Base-by-base conservation (phyloP, 805 yeast species). In the Wickerhamomyces queroliae region DNA sequence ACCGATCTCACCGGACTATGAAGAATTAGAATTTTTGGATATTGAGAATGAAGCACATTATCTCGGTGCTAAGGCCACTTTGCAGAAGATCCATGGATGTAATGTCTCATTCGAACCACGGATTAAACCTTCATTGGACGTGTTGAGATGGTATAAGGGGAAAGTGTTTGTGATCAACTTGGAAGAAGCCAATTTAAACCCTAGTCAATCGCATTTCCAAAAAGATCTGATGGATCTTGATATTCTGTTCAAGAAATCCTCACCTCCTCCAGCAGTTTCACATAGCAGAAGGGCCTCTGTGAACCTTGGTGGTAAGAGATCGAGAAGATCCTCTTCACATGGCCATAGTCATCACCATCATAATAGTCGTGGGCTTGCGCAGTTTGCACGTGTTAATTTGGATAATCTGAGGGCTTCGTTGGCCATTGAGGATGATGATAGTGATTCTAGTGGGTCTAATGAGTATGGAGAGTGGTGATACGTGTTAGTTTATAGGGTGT, bases 71-170 rank as follows among this genome's bases (percentile, higher is more conserved):
- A 43, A 44, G 23, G 40, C 42, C 19, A 36, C 50, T 1, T 16
- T 55, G 8, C 15, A 13, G 1, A 50, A 50, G 35, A 32, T 55
- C 2, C 59, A 55, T 23, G 27, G 33, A 2, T 37, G 23, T 7
- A 54, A 54, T 6, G 53, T 53, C 7, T 39, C 53, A 5, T 51
- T 53, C 26, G 17, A 41, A 18, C 59, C 59, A 27, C 18, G 33
- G 4, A 30, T 44, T 2, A 25, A 25, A 8, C n/a, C 52, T 4
- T 36, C 42, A 7, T 17, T 19, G 2, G 56, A 55, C 5, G 34
- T 55, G 2, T 26, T 55, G 21, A 52, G 49, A 33, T 16, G 33
- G 5, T 43, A 44, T 39, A 42, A 52, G 2, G 42, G 40, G 23
- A 49, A 46, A 32, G 45, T 46, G 1, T 49, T 39, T 35, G 34